A percentile compares a stretch with the other conserved stretches of the same genome.
phyloP scores from a whole-genome alignment of 805 yeast genomes.

The Wickerhamomyces ciferrii region DNA sequence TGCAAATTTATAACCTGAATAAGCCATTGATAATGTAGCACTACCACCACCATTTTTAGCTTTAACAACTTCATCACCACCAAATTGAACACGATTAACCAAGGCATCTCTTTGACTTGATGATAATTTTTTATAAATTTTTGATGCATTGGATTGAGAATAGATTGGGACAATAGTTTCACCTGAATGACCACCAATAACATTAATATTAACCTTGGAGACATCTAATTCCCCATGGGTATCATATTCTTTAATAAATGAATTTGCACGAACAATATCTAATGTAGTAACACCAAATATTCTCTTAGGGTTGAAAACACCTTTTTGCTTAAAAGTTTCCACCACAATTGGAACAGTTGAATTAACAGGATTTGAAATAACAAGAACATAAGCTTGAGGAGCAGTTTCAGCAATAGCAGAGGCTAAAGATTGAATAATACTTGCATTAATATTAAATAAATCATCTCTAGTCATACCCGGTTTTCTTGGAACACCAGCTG shows the following conservation, averaged over 20 bases:
- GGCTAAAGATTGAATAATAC: slow-evolving; percentile 70
- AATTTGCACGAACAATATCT: slow-evolving; percentile 84
- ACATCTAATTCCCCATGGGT: slow-evolving; percentile 47
- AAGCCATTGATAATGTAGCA: slow-evolving; percentile 95
- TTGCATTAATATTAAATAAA: slow-evolving; percentile 77
- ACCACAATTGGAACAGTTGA: slow-evolving; percentile 89
- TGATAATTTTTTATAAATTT: slow-evolving; percentile 12
- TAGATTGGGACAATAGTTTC: slow-evolving; percentile 85
- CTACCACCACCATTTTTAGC: slow-evolving; percentile 95
- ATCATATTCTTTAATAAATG: slow-evolving; percentile 59
- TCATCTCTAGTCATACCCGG: slow-evolving; percentile 96
- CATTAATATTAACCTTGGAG: slow-evolving; percentile 47
- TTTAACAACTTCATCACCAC: slow-evolving; percentile 95
- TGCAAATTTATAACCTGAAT: slow-evolving; percentile 82
- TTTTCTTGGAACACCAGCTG: slow-evolving; percentile 91
- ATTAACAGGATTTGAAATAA: slow-evolving; percentile 92
- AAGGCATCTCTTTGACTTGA: slow-evolving; percentile 32
- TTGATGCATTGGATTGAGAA: slow-evolving; percentile 16
- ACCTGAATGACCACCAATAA: slow-evolving; percentile 94
- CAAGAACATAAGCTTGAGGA: slow-evolving; percentile 71
- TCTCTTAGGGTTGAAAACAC: slow-evolving; percentile 64
- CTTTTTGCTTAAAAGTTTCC: slow-evolving; percentile 64
- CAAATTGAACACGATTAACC: slow-evolving; percentile 87
- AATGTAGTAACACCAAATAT: slow-evolving; percentile 87
- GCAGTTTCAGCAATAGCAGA: slow-evolving; percentile 67